These are phyloP conservation scores for Phytophthora sp. DNA, from an alignment of 352 stramenopile genomes.

Conservation along the genomic window DNA sequence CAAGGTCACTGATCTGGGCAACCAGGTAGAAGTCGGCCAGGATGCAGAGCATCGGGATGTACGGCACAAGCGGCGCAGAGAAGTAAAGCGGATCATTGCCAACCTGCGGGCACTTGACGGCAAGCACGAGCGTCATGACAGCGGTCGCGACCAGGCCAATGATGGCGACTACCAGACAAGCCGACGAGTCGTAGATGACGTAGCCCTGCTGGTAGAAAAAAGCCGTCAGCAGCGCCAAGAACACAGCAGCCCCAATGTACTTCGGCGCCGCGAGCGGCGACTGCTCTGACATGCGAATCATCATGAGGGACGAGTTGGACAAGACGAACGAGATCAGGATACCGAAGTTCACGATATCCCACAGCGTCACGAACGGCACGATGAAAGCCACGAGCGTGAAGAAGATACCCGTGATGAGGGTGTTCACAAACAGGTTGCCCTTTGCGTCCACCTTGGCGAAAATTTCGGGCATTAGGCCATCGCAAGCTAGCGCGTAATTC, in stretches of 20 bases:
- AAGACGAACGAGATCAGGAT: slow-evolving; percentile 78
- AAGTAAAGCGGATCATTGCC: slow-evolving; percentile 42
- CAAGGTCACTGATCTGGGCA: slow-evolving; percentile 48
- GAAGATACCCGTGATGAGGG: slow-evolving; percentile 50
- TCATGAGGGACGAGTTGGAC: slow-evolving; percentile 62
- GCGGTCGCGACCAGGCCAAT: slow-evolving; percentile 40
- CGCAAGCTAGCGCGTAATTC: slow-evolving; percentile 86
- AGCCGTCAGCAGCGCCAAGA: slow-evolving; percentile 28
- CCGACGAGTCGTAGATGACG: slow-evolving; percentile 32
- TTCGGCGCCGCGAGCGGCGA: slow-evolving; percentile 41
- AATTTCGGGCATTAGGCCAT: slow-evolving; percentile 90
- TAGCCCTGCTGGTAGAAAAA: slow-evolving; percentile 57
- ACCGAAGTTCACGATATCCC: slow-evolving; percentile 74
- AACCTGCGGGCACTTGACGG: slow-evolving; percentile 47
- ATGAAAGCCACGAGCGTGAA: slow-evolving; percentile 55
- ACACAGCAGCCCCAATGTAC: slow-evolving; percentile 40
- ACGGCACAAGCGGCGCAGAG: slow-evolving; percentile 51
- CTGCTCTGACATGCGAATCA: slow-evolving; percentile 50
- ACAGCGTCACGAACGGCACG: slow-evolving; percentile 63
- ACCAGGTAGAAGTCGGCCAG: slow-evolving; percentile 59
- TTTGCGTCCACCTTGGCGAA: slow-evolving; percentile 76
- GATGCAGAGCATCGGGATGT: slow-evolving; percentile 50
- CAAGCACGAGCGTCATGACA: slow-evolving; percentile 33
- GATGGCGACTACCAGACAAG: slow-evolving; percentile 41
- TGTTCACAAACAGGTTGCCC: slow-evolving; percentile 67